Base-by-base conservation (phyloP, 2,329 filamentous ascomycete species). In the Triangularia verruculosa region DNA sequence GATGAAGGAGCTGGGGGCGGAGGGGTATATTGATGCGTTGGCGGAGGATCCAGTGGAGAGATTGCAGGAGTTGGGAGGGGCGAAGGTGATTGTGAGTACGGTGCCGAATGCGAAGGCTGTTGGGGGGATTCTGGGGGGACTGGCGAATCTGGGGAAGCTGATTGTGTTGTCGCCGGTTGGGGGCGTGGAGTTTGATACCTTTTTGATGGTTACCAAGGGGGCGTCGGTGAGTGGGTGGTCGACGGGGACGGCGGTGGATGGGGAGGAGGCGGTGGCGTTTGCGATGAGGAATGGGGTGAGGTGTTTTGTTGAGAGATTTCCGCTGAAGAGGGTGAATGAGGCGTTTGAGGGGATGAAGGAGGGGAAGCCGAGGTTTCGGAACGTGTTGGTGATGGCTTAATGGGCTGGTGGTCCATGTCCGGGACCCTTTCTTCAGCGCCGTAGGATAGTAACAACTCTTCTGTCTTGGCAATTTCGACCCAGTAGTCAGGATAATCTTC, bases 231-330 rank as follows among this genome's bases (percentile, higher is more conserved):
- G 86, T 66, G 89, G 88, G 13, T 86, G 82, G 74, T 80, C 89
- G 0, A 84, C 84, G 27, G 88, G 88, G 0, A 81, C 89, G 47
- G 81, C 87, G 1, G 78, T 86, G 57, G 83, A 90, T 64, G 80
- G 82, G 61, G 83, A 87, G 70, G 85, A 90, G 70, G 88, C 89
- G 66, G 82, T 92, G 58, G 80, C 78, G 1, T 92, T 92, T 71
- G 83, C 88, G 0, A 77, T 80, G 61, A 75, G 78, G 15, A 86
- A 90, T 68, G 79, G 79, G 5, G 81, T 92, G 67, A 83, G 84
- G 74, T 89, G 88, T 57, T 79, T 90, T 73, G 76, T 89, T 25
- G 83, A 91, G 78, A 85, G 79, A 69, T 91, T 85, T 72, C 80
- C 84, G 0, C 77, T 92, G 64, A 79, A 72, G 0, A 77, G 85